phyloP scores from a whole-genome alignment of 257 asterid species.

The Leonotis leonurus region DNA sequence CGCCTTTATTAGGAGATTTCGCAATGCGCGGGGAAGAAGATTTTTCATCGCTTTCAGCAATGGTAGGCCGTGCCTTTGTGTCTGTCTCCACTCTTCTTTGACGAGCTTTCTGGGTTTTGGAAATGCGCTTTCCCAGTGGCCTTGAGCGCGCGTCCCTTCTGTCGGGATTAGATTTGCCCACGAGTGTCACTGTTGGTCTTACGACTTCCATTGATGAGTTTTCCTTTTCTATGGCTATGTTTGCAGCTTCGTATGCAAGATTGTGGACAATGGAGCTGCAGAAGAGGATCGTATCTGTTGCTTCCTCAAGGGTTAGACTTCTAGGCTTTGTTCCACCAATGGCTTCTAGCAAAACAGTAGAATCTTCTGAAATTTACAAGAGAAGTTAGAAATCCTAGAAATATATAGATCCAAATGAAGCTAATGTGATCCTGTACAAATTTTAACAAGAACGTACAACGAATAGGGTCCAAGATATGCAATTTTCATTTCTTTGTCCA shows the following conservation, averaged over 20 bases:
- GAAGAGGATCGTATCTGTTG: constrained; percentile 88
- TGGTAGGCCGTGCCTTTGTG: constrained; percentile 28
- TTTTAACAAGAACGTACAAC: not conserved
- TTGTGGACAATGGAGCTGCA: constrained; percentile 93
- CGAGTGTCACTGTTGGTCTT: constrained; percentile 38
- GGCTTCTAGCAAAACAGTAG: constrained; percentile 48
- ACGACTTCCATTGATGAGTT: constrained; percentile 32
- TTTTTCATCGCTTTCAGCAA: constrained; percentile 30
- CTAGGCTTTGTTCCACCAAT: constrained; percentile 32
- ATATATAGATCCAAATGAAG: not conserved
- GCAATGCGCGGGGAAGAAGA: constrained; percentile 38
- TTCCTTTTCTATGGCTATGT: constrained; percentile 64
- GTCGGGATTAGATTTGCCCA: constrained; percentile 43
- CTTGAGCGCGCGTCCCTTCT: constrained; percentile 47
- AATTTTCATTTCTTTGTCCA: not conserved
- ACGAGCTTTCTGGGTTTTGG: constrained; percentile 57
- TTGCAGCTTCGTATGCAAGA: constrained; percentile 77
- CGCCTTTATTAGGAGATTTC: constrained; percentile 43
- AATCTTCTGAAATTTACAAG: constrained; percentile 48
- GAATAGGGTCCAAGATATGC: not conserved
- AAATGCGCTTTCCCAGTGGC: constrained; percentile 37
- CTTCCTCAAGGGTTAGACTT: constrained; percentile 90
- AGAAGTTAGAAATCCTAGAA: not conserved
- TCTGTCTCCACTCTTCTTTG: constrained; percentile 45
- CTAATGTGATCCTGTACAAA: too few species aligned